Evolutionary conservation across 805 yeast species (phyloP).

Genomic region (Candida alai): DNA sequence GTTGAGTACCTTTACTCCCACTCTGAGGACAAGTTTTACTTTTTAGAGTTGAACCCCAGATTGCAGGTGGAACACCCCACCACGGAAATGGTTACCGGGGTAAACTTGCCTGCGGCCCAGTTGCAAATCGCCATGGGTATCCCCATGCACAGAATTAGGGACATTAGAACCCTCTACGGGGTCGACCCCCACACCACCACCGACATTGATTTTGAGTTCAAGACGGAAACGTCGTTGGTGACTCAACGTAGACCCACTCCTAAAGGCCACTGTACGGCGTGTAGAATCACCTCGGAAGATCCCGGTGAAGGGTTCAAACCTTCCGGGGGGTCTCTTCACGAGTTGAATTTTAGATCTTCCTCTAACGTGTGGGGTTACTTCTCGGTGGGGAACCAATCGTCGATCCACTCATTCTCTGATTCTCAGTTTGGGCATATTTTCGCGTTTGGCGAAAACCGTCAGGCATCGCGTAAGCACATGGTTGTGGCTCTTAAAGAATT

Average conservation of each 20-base stretch:
- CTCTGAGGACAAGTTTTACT: constrained; percentile 91
- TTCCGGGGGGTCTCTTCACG: constrained; percentile 94
- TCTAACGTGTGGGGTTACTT: constrained; percentile 99
- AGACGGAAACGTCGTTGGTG: constrained; percentile 61
- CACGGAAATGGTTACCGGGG: constrained; percentile 99
- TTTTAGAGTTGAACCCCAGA: constrained; percentile 96
- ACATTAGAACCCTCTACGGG: constrained; percentile 89
- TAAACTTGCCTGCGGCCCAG: constrained; percentile 97
- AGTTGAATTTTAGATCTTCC: constrained; percentile 92
- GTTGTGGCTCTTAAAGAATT: constrained; percentile 96
- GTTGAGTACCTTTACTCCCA: constrained; percentile 96
- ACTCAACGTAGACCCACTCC: constrained; percentile 92
- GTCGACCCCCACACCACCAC: constrained; percentile 93
- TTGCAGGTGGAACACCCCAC: constrained; percentile 99
- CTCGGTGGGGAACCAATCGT: constrained; percentile 93
- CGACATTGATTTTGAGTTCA: constrained; percentile 86
- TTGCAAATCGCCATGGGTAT: constrained; percentile 99
- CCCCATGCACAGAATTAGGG: constrained; percentile 91
- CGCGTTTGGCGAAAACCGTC: constrained; percentile 98
- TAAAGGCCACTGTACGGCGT: constrained; percentile 98
- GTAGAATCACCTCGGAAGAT: constrained; percentile 98
- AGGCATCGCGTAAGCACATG: constrained; percentile 97
- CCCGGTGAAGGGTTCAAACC: constrained; percentile 99
- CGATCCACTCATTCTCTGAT: constrained; percentile 96
- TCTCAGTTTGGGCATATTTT: constrained; percentile 99